phyloP scores from a whole-genome alignment of 148 eudicot genomes.

The Rhododendron kiyosumense region DNA sequence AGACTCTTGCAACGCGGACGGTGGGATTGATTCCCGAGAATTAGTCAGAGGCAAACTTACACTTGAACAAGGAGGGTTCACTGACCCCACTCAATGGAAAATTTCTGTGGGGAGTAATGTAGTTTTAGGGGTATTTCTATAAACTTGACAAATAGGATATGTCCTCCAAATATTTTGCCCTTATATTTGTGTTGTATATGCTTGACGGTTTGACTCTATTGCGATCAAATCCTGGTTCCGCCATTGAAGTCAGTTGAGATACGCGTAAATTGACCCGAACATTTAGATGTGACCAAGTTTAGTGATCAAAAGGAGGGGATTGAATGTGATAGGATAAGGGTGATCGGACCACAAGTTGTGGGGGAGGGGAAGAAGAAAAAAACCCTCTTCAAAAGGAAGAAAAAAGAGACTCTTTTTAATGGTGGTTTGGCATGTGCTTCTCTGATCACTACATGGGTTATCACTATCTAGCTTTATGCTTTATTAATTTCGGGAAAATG shows the following conservation, averaged over 20 bases:
- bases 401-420: constrained; percentile 14
- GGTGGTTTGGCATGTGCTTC: constrained; percentile 28
- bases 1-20: too few relatives aligned
- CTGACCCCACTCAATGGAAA: too few relatives aligned
- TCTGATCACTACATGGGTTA: constrained; percentile 26
- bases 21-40: neutral
- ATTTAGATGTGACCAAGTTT: constrained; percentile 20
- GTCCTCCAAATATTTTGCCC: too few relatives aligned
- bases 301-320: constrained; percentile 12
- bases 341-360: constrained; percentile 22
- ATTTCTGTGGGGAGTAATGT: too few relatives aligned
- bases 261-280: neutral
- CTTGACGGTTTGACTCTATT: too few relatives aligned
- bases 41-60: too few relatives aligned
- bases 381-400: neutral
- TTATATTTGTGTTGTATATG: too few relatives aligned
- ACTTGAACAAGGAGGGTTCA: too few relatives aligned
- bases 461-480: constrained; percentile 25
- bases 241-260: too few relatives aligned
- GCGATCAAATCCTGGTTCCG: too few relatives aligned
- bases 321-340: constrained; percentile 19
- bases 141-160: too few relatives aligned
- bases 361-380: constrained; percentile 12
- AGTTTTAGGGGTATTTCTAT: too few relatives aligned
- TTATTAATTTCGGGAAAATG: neutral